Evolutionary conservation across 2,329 filamentous ascomycete species (phyloP).

Genomic region (Fusarium guadeloupense): DNA sequence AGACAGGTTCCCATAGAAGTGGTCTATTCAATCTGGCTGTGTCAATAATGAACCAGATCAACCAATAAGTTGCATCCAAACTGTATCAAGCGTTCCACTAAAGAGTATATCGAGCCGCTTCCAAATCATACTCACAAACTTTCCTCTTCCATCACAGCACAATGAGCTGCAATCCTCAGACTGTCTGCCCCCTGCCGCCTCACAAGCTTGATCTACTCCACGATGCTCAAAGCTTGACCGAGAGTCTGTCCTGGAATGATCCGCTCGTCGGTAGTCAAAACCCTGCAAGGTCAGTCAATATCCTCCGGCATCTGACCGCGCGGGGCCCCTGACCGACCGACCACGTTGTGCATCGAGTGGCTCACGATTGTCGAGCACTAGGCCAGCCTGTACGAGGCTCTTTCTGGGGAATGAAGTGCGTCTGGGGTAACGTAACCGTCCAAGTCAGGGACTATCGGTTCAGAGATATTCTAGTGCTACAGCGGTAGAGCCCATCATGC

Average conservation of each 20-base stretch:
- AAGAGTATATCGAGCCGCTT: too few relatives aligned
- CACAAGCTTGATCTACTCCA: constrained; percentile 17
- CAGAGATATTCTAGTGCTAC: constrained; percentile 11
- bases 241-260: constrained; percentile 26
- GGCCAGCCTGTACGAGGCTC: constrained; percentile 20
- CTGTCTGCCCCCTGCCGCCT: background rate
- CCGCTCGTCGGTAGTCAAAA: constrained; percentile 10
- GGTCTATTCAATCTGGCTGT: background rate
- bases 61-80: background rate
- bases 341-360: constrained; percentile 44
- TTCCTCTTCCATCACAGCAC: constrained; percentile 20
- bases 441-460: constrained; percentile 16
- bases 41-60: background rate
- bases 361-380: constrained; percentile 21
- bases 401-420: constrained; percentile 26
- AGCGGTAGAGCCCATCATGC: background rate
- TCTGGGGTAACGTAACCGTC: constrained; percentile 37
- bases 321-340: constrained; percentile 8
- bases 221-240: constrained; percentile 22
- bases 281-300: background rate
- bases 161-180: constrained; percentile 12
- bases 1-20: background rate
- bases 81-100: too few relatives aligned
- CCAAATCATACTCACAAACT: background rate
- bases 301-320: constrained; percentile 34